Conservation (phyloP, 306 rosid species). For the Medicago arabica region DNA sequence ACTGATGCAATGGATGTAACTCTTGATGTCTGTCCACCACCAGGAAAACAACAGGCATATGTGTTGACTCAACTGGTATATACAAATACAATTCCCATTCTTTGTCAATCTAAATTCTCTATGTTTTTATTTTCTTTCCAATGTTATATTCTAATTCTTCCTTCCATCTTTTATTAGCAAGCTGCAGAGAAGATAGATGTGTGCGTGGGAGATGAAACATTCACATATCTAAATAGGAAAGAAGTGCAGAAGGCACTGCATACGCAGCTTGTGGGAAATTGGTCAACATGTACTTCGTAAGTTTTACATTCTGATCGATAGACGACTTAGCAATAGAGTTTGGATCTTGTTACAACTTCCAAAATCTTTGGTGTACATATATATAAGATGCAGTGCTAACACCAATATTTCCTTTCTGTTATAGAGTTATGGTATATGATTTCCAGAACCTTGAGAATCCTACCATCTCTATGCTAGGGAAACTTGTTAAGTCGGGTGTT, state of each 20-base stretch:
- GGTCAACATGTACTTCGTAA: slow-evolving; percentile 71
- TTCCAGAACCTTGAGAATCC: too few species aligned
- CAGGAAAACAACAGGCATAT: slow-evolving; percentile 47
- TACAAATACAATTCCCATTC: neutral
- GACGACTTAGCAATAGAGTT: too few species aligned
- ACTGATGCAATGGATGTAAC: slow-evolving; percentile 49
- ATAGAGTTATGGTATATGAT: too few species aligned
- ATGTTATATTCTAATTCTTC: too few species aligned
- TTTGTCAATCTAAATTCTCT: neutral
- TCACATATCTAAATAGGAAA: slow-evolving; percentile 59
- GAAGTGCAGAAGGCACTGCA: slow-evolving; percentile 71
- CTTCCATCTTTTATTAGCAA: slow-evolving; percentile 37
- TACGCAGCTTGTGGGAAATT: slow-evolving; percentile 59
- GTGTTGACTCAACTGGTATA: slow-evolving; percentile 52
- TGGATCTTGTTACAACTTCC: too few species aligned
- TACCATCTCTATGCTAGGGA: too few species aligned
- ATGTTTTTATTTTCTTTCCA: too few species aligned
- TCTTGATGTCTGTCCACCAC: slow-evolving; percentile 54
- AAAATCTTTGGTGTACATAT: too few species aligned
- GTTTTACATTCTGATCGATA: neutral
- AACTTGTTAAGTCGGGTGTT: slow-evolving; percentile 9
- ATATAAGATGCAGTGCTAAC: too few species aligned
- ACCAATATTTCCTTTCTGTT: too few species aligned
- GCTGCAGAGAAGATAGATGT: slow-evolving; percentile 55
- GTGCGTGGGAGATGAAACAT: slow-evolving; percentile 63